phyloP scores from a whole-genome alignment of 73 alveolate genomes.

The Symbiodinium natans region DNA sequence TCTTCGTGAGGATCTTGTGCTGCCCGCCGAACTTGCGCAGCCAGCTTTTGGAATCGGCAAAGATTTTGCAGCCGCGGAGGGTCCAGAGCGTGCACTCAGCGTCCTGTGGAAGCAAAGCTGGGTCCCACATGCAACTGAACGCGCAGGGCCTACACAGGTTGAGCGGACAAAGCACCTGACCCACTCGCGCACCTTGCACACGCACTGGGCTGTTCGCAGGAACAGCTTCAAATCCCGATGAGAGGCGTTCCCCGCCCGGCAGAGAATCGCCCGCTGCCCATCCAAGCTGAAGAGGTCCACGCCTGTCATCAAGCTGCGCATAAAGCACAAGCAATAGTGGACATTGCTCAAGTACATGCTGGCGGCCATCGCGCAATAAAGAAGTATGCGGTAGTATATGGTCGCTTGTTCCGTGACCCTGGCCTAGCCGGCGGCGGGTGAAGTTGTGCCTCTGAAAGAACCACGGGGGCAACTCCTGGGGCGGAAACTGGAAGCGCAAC shows the following conservation, averaged over 20 bases:
- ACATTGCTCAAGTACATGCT: too few relatives aligned
- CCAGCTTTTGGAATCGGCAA: not conserved
- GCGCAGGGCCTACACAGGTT: too few relatives aligned
- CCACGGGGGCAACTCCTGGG: constrained; percentile 70
- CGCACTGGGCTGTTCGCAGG: constrained; percentile 42
- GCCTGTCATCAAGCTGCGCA: too few relatives aligned
- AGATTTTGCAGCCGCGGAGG: not conserved
- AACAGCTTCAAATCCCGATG: constrained; percentile 16
- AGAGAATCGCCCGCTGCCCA: constrained; percentile 38
- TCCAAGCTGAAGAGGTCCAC: constrained; percentile 74
- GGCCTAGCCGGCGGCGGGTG: constrained; percentile 55
- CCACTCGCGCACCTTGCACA: constrained; percentile 8
- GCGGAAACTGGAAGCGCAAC: too few relatives aligned
- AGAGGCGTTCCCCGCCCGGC: not conserved
- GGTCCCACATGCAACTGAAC: too few relatives aligned
- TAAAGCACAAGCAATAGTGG: too few relatives aligned
- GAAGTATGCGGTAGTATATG: too few relatives aligned
- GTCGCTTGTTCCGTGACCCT: not conserved
- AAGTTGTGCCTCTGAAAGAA: constrained; percentile 55
- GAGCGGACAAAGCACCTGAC: too few relatives aligned
- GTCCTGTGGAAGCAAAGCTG: too few relatives aligned
- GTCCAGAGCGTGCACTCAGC: not conserved
- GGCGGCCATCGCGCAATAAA: too few relatives aligned
- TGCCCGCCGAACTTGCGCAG: not conserved
- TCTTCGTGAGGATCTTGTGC: not conserved